These are phyloP conservation scores for Cordyceps militaris DNA, from an alignment of 2,329 filamentous ascomycete species.

Conservation along the genomic window DNA sequence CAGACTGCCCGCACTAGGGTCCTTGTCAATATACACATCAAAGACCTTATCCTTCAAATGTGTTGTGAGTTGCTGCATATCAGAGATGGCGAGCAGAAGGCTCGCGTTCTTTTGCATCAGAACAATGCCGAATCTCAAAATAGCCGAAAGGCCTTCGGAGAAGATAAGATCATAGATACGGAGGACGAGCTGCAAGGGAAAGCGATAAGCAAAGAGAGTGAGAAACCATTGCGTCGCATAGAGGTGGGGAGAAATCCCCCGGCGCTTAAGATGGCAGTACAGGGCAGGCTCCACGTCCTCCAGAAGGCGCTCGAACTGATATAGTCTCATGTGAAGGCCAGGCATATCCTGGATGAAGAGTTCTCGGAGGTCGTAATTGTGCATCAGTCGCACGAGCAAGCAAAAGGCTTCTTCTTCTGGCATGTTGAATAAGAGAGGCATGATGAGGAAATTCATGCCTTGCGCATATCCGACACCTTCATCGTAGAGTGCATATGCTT, in stretches of 20 bases:
- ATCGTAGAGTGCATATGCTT: slow-evolving; percentile 93
- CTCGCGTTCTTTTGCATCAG: slow-evolving; percentile 92
- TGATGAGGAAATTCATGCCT: slow-evolving; percentile 97
- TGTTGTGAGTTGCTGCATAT: slow-evolving; percentile 82
- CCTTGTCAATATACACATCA: slow-evolving; percentile 92
- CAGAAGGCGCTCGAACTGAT: slow-evolving; percentile 88
- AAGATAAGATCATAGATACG: slow-evolving; percentile 95
- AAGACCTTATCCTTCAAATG: slow-evolving; percentile 94
- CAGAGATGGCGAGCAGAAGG: slow-evolving; percentile 72
- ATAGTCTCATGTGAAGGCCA: slow-evolving; percentile 84
- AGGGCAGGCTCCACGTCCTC: slow-evolving; percentile 92
- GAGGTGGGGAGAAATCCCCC: slow-evolving; percentile 80
- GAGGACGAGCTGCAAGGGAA: slow-evolving; percentile 90
- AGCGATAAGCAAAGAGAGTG: slow-evolving; percentile 96
- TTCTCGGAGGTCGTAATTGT: slow-evolving; percentile 87
- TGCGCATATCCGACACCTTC: slow-evolving; percentile 94
- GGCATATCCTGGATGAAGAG: slow-evolving; percentile 96
- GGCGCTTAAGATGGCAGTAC: slow-evolving; percentile 86
- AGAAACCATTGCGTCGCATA: slow-evolving; percentile 99
- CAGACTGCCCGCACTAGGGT: slow-evolving; percentile 85
- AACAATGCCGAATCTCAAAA: slow-evolving; percentile 89
- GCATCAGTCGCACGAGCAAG: slow-evolving; percentile 88
- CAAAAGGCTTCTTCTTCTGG: slow-evolving; percentile 96
- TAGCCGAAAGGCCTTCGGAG: slow-evolving; percentile 85
- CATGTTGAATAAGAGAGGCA: slow-evolving; percentile 97